Evolutionary conservation across 768 basidiomycete species (phyloP).

Genomic region (Austroboletus eburneus): DNA sequence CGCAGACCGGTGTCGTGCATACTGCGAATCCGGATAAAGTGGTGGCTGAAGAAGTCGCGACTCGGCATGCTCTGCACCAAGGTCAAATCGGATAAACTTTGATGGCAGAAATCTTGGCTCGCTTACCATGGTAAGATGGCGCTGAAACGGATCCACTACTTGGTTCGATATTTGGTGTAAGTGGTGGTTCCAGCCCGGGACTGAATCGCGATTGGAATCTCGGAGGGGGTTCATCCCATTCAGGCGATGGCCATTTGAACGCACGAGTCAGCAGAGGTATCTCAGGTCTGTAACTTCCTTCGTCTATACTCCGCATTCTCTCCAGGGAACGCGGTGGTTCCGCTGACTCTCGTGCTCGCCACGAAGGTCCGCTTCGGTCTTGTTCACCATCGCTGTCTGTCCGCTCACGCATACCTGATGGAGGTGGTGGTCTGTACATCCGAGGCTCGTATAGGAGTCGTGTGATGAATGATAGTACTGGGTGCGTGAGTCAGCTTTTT

Average conservation of each 20-base stretch:
- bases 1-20: slow-evolving; percentile 23
- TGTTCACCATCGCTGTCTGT: slow-evolving; percentile 40
- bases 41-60: slow-evolving; percentile 17
- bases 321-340: slow-evolving; percentile 7
- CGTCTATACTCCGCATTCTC: slow-evolving; percentile 18
- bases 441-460: slow-evolving; percentile 19
- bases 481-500: slow-evolving; percentile 18
- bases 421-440: slow-evolving; percentile 25
- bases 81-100: slow-evolving; percentile 2
- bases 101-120: not conserved
- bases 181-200: slow-evolving; percentile 10
- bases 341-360: slow-evolving; percentile 14
- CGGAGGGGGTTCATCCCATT: slow-evolving; percentile 12
- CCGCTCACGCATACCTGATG: slow-evolving; percentile 27
- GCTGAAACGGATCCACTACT: slow-evolving; percentile 5
- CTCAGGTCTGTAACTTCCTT: slow-evolving; percentile 8
- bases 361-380: slow-evolving; percentile 41
- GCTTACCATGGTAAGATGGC: slow-evolving; percentile 20
- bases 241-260: slow-evolving; percentile 23
- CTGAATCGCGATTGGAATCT: slow-evolving; percentile 10
- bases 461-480: slow-evolving; percentile 9
- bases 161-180: slow-evolving; percentile 13
- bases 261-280: slow-evolving; percentile 16
- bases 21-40: slow-evolving; percentile 16
- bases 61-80: slow-evolving; percentile 17